phyloP scores from a whole-genome alignment of 1,139 yeast genomes.

The Kodamaea ohmeri region DNA sequence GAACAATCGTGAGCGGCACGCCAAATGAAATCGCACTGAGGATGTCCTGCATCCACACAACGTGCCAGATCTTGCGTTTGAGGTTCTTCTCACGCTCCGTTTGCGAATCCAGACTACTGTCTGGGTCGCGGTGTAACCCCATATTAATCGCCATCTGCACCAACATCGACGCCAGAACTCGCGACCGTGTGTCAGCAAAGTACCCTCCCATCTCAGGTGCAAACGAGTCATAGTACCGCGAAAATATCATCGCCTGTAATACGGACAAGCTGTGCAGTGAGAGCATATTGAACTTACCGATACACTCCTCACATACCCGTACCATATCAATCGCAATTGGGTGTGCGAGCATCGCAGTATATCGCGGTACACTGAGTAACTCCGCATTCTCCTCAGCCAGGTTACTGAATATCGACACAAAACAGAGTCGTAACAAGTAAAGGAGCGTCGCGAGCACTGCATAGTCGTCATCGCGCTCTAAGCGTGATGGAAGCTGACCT shows the following conservation, averaged over 20 bases:
- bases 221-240: slow-evolving; percentile 24
- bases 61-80: slow-evolving; percentile 27
- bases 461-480: slow-evolving; percentile 12
- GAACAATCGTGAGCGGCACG: slow-evolving; percentile 17
- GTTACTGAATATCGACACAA: slow-evolving; percentile 13
- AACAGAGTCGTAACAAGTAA: slow-evolving; percentile 12
- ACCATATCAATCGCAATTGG: slow-evolving; percentile 22
- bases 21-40: slow-evolving; percentile 16
- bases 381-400: slow-evolving; percentile 7
- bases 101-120: slow-evolving; percentile 9
- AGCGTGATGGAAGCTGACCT: background rate
- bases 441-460: slow-evolving; percentile 13
- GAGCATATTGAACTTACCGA: slow-evolving; percentile 14
- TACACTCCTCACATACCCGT: slow-evolving; percentile 19
- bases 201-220: slow-evolving; percentile 34
- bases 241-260: slow-evolving; percentile 20
- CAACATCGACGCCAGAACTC: slow-evolving; percentile 13
- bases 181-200: slow-evolving; percentile 11
- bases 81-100: slow-evolving; percentile 15
- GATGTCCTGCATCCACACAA: slow-evolving; percentile 22
- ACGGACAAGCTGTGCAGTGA: slow-evolving; percentile 16
- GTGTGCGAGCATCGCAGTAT: slow-evolving; percentile 12
- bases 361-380: background rate
- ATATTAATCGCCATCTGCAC: slow-evolving; percentile 16
- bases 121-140: slow-evolving; percentile 18